Percentiles rank a stretch among this genome's conserved stretches.
Evolutionary conservation across 2,329 filamentous ascomycete genomes (phyloP).

Genomic region (Magnaporthiopsis incrustans): DNA sequence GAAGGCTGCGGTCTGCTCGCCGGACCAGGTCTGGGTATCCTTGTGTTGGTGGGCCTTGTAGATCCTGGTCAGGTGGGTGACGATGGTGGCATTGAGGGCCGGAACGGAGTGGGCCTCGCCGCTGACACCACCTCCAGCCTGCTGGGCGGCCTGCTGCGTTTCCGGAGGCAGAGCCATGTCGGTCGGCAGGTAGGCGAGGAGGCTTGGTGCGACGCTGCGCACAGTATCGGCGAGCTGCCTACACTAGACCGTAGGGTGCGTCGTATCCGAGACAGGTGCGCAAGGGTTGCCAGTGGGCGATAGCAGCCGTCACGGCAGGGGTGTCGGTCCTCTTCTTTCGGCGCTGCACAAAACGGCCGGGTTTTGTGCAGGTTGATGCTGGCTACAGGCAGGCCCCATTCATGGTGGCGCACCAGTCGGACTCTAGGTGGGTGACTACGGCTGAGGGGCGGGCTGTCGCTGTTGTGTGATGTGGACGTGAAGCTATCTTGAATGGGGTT

Average conservation of each 20-base stretch:
- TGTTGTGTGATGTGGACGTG: not conserved
- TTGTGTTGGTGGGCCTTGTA: conserved; percentile 35
- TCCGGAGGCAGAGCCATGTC: not conserved
- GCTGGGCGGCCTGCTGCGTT: conserved; percentile 26
- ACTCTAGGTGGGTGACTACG: not conserved
- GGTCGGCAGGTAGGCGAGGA: not conserved
- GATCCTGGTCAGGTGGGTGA: conserved; percentile 36
- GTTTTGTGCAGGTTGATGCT: not conserved
- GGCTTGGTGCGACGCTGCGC: not conserved
- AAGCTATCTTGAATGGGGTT: not conserved
- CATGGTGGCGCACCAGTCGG: too few species aligned
- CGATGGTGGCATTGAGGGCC: conserved; percentile 30
- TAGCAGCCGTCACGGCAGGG: too few species aligned
- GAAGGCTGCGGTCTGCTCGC: conserved; percentile 37
- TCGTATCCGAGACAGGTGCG: too few species aligned
- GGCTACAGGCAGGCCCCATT: not conserved
- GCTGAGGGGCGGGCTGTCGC: not conserved
- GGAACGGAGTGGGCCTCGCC: conserved; percentile 31
- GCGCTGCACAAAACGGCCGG: not conserved
- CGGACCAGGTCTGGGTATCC: conserved; percentile 34
- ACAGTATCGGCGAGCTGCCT: not conserved
- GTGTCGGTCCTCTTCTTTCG: too few species aligned
- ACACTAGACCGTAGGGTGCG: not conserved
- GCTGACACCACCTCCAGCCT: conserved; percentile 39
- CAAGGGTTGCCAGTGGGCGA: too few species aligned